phyloP scores from a whole-genome alignment of 2,329 filamentous ascomycete genomes.

The Passalora sequoiae region DNA sequence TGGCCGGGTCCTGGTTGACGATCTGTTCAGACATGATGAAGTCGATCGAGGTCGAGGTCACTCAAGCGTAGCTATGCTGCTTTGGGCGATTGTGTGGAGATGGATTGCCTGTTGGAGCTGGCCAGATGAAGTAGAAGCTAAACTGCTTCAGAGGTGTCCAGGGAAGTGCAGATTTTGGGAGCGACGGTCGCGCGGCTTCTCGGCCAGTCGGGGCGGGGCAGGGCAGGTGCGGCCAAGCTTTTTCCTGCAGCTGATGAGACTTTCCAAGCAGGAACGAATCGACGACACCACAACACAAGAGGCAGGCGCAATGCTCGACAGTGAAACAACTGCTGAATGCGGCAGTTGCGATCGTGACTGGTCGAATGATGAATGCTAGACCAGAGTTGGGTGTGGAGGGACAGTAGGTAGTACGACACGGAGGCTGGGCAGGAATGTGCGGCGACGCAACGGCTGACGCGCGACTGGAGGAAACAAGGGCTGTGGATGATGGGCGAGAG shows the following conservation, averaged over 20 bases:
- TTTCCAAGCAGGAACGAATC: background rate
- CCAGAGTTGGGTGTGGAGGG: background rate
- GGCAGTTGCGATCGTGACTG: background rate
- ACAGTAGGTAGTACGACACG: background rate
- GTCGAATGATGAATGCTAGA: constrained; percentile 1
- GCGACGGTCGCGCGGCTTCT: constrained; percentile 3
- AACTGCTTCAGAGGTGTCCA: constrained; percentile 3
- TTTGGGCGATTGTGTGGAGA: constrained; percentile 10
- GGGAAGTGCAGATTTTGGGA: constrained; percentile 2
- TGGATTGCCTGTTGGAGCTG: constrained; percentile 9
- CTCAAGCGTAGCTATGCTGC: constrained; percentile 8
- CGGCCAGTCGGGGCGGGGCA: constrained; percentile 50
- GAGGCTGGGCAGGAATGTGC: constrained; percentile 10
- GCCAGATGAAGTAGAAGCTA: constrained; percentile 7
- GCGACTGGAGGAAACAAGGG: too few species aligned
- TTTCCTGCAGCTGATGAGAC: background rate
- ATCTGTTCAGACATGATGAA: constrained; percentile 9
- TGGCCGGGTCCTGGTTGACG: constrained; percentile 20
- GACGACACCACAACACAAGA: background rate
- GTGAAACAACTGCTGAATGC: constrained; percentile 3
- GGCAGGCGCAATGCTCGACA: background rate
- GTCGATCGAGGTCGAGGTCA: background rate
- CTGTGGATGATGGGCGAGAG: too few species aligned
- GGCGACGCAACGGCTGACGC: constrained; percentile 1
- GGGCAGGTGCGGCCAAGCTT: constrained; percentile 27